Base-by-base conservation (phyloP, 202 grass and related monocot species). In the Panicum hallii region DNA sequence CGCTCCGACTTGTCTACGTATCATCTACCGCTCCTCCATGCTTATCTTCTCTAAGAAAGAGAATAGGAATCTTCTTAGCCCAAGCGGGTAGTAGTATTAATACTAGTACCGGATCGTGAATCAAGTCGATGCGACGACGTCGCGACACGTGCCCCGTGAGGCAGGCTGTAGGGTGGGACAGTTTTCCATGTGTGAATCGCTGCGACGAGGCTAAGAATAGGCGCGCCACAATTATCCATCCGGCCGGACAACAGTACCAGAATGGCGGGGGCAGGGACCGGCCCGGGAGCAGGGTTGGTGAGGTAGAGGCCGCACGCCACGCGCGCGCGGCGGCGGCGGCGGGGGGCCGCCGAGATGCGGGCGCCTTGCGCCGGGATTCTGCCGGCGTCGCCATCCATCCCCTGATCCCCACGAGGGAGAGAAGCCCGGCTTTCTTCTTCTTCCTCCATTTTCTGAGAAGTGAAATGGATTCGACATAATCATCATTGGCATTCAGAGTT, bases 81-180 rank as follows among this genome's bases (percentile, higher is more conserved):
- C 45, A 79, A 56, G n/a, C 11, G 11, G 41, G 34, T 5, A n/a
- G 32, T 38, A 22, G 10, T 38, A 50, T 16, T 11, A 61, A 11
- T 57, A 75, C 9, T 17, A 58, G 40, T 12, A 19, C 62, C 8
- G 1, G 34, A 52, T 41, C 43, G 61, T 28, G 12, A 55, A 43
- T 28, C 81, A 74, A 67, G 58, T 84, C 38, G 26, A 26, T 26
- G 26, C 26, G 26, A 26, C 26, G 26, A 5, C 20, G 34, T 45
- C 13, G n/a, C 66, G 79, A 83, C 79, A 83, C 67, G 83, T 83
- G 88, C 79, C 74, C 9, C 66, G 23, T 15, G 41, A 62, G 6
- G 30, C 71, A 22, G 9, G 30, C 30, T 4, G 40, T 1, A 0
- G 16, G 7, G 7, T 7, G 8, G 6, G 15, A 9, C 11, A 47